Evolutionary conservation across 805 yeast species (phyloP), one percentile per base, ranked within the genome.

Genomic region (Pichia manshurica): DNA sequence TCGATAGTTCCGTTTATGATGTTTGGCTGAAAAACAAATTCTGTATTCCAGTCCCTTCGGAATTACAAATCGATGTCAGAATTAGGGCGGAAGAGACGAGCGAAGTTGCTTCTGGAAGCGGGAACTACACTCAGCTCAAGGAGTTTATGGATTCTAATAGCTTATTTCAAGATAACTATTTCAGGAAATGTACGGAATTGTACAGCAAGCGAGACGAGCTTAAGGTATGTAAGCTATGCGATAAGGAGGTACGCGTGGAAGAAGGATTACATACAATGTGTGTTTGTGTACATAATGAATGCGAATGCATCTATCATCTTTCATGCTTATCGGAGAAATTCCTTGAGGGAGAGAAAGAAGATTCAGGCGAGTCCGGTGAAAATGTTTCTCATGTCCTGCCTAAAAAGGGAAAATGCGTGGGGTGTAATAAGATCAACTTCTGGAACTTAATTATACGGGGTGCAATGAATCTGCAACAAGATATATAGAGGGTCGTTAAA

Each of bases 21-120:
- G 49, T 50, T 4, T 75, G 78, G 78, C 32, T 56, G 9, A 31
- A 42, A 12, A 70, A 73, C 48, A 66, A 59, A 51, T 67, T 58
- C 48, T 54, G 56, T 5, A 53, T 68, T 8, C 29, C 39, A 5
- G 31, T 57, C 3, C 58, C 64, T 1, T 62, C 56, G 25, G 48
- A 49, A 21, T 54, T 61, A 1, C 44, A 52, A 3, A 23, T 65
- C 21, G 52, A 53, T 20, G 49, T 55, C 8, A 34, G 37, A 13
- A 32, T 21, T 7, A 31, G 25, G 29, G 10, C 29, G 10, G 29
- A 25, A 25, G 29, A 25, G 10, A 25, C 29, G 7, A 25, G 10
- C 29, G 42, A 21, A 10, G 43, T 31, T 46, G 25, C 12, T 57
- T 7, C 49, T 54, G 15, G 60, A 3, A 42, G 62, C 4, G 66